Evolutionary conservation across 306 rosid species (phyloP).

Genomic region (Cucumis cinereus): DNA sequence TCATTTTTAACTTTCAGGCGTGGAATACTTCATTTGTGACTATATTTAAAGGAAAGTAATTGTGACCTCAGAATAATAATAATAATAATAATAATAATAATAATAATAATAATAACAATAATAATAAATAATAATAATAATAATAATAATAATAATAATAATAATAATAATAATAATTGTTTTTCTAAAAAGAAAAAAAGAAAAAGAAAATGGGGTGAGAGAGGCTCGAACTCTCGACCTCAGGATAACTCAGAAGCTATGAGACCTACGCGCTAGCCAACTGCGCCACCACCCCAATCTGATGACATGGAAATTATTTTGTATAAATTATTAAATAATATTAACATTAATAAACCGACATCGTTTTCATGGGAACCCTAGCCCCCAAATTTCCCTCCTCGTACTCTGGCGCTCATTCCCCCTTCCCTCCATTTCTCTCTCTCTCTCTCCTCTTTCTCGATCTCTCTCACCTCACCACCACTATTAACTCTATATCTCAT

Average conservation of each 20-base stretch:
- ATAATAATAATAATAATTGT: no score
- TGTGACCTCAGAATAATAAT: no score
- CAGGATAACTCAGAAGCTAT: constrained; percentile 57
- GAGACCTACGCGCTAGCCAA: constrained; percentile 83
- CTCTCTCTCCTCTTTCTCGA: neutral
- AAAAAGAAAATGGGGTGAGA: constrained; percentile 33
- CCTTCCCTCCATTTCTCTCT: constrained; percentile 4
- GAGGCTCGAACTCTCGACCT: constrained; percentile 85
- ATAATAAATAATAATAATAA: no score
- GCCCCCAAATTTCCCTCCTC: constrained; percentile 8
- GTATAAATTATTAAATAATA: no score
- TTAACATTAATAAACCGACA: neutral
- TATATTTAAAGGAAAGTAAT: no score
- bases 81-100: no score
- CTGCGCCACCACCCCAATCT: constrained; percentile 55
- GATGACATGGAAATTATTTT: accelerated
- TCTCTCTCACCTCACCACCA: neutral
- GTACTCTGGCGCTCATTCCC: constrained; percentile 10
- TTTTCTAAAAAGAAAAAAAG: no score
- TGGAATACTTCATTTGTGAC: no score
- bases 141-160: no score
- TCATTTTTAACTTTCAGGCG: no score
- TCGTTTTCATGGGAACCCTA: constrained; percentile 8
- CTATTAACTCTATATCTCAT: neutral
- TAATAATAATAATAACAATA: no score